Base-by-base conservation (phyloP, 208 protist species). In the Trypanosoma avium region DNA sequence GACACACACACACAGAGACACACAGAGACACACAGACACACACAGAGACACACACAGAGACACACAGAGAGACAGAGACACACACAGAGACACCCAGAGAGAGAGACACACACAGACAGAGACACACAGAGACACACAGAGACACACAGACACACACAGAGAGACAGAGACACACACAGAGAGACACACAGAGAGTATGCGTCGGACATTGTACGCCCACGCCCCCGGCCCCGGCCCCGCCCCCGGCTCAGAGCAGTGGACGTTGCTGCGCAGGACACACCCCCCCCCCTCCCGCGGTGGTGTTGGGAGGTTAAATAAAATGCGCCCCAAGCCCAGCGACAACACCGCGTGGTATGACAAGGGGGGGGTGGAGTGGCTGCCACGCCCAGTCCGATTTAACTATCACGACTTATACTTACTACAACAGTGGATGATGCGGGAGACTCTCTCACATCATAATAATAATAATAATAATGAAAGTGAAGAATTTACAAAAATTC, bases 331-430 rank as follows among this genome's bases (percentile, higher is more conserved):
- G 57, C 84, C 86, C n/a, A 90, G 83, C 65, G 90, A 95, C 69
- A 95, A 95, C 62, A 76, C 84, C 0, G 86, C 90, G 36, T 95
- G 84, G 86, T 95, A 93, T 68, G 90, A 95, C 68, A 90, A 88
- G 56, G 90, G 90, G 15, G 84, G 84, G 0, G 90, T 96, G 10
- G 90, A 96, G 70, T 96, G 90, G 90, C 70, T 96, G 33, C 90
- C 90, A 9, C 81, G 90, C 0, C 90, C 90, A 5, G 87, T 94
- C 55, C 82, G 87, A 4, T 65, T 96, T 21, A 92, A 75, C 10
- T 90, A 93, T 68, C 75, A 81, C 29, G 83, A 92, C 58, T 57
- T 94, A 8, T 87, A 96, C 43, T 66, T 84, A 52, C 75, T 94
- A 49, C 84, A 86, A 7, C 82, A 91, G 52, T 96, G 85, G 85